These are phyloP conservation scores for Lodderomyces beijingensis DNA, from an alignment of 1,139 yeast genomes.

Conservation along the genomic window DNA sequence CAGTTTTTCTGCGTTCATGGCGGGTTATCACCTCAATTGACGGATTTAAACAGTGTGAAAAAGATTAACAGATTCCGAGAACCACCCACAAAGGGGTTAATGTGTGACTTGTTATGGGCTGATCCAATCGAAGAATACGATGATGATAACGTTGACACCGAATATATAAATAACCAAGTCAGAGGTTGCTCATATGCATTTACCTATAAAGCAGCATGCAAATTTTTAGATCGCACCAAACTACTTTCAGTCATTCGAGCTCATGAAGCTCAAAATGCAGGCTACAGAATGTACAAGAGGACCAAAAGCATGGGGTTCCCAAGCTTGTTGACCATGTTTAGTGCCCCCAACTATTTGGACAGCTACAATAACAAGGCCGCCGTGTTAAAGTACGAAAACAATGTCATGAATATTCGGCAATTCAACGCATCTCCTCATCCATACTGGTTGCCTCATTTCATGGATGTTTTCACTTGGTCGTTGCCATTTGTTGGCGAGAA, in stretches of 20 bases:
- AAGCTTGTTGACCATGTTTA: slow-evolving; percentile 82
- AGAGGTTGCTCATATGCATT: slow-evolving; percentile 93
- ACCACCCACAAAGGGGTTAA: slow-evolving; percentile 90
- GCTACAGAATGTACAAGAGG: slow-evolving; percentile 89
- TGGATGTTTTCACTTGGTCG: slow-evolving; percentile 98
- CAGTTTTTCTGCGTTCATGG: slow-evolving; percentile 98
- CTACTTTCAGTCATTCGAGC: slow-evolving; percentile 85
- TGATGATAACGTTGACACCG: slow-evolving; percentile 50
- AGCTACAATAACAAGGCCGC: slow-evolving; percentile 96
- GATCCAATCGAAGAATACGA: slow-evolving; percentile 93
- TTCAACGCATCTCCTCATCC: slow-evolving; percentile 94
- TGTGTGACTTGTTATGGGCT: slow-evolving; percentile 96
- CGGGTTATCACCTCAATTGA: slow-evolving; percentile 87
- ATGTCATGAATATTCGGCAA: slow-evolving; percentile 93
- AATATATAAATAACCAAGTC: slow-evolving; percentile 63
- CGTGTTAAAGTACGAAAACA: slow-evolving; percentile 81
- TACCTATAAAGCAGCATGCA: slow-evolving; percentile 80
- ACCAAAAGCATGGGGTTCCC: slow-evolving; percentile 92
- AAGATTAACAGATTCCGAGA: slow-evolving; percentile 78
- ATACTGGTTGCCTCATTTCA: slow-evolving; percentile 93
- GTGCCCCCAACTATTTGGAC: slow-evolving; percentile 95
- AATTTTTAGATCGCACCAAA: slow-evolving; percentile 75
- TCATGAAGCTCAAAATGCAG: slow-evolving; percentile 98
- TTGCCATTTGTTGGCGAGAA: slow-evolving; percentile 97
- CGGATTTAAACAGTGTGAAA: slow-evolving; percentile 64